These are phyloP conservation scores for Aspergillus viridinutans DNA, from an alignment of 2,329 filamentous ascomycete genomes.

Conservation along the genomic window DNA sequence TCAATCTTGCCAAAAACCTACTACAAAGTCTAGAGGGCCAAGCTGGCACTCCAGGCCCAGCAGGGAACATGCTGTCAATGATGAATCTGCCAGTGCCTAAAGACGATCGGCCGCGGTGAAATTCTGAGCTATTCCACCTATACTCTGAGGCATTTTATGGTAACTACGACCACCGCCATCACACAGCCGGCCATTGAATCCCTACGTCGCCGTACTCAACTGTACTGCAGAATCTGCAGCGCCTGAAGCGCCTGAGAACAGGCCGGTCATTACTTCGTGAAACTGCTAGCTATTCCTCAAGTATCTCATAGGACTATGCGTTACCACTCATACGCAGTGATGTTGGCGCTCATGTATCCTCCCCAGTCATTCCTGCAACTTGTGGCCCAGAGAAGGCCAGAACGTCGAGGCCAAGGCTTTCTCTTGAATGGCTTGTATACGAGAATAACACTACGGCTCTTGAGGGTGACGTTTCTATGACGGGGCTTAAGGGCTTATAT, in stretches of 20 bases:
- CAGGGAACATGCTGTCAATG: constrained; percentile 78
- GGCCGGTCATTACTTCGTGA: not conserved
- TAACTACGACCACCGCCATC: not conserved
- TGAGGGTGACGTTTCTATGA: too few species aligned
- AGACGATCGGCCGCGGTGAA: constrained; percentile 53
- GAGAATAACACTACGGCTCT: too few species aligned
- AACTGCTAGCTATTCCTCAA: not conserved
- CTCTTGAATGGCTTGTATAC: too few species aligned
- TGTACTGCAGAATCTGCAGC: not conserved
- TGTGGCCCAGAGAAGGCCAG: not conserved
- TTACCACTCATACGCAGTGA: not conserved
- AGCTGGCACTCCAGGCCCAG: constrained; percentile 77
- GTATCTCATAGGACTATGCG: not conserved
- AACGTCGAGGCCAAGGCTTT: too few species aligned
- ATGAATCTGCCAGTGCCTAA: constrained; percentile 79
- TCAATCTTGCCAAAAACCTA: constrained; percentile 84
- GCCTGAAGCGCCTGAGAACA: not conserved
- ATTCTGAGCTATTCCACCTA: not conserved
- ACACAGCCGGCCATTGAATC: not conserved
- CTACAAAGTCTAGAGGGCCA: constrained; percentile 91
- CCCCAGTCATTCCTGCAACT: not conserved
- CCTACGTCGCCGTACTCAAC: not conserved
- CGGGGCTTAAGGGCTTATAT: too few species aligned
- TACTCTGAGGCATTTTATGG: not conserved
- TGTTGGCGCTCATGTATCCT: not conserved